phyloP scores from a whole-genome alignment of 495 filamentous ascomycete species.

The Lasiosphaeris hirsuta region DNA sequence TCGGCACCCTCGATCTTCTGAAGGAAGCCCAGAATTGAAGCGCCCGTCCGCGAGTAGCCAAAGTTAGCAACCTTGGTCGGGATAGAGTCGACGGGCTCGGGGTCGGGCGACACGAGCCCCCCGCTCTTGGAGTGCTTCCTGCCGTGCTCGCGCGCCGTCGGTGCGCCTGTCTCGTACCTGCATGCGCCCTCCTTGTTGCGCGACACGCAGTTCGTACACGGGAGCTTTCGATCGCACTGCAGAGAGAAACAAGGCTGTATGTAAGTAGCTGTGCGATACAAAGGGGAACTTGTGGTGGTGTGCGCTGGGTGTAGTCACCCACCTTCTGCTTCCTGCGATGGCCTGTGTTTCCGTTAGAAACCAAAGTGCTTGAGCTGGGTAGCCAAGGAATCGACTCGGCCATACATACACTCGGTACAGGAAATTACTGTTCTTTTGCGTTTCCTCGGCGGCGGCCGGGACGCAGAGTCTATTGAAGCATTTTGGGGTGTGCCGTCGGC shows the following conservation, averaged over 20 bases:
- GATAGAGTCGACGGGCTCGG: conserved; percentile 2
- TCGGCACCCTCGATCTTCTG: conserved; percentile 44
- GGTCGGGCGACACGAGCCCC: not conserved
- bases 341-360: not conserved
- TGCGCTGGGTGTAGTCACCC: no score
- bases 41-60: conserved; percentile 46
- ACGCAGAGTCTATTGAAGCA: not conserved
- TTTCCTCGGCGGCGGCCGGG: not conserved
- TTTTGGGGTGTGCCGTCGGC: not conserved
- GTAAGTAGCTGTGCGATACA: not conserved
- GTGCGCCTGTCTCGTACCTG: conserved; percentile 50
- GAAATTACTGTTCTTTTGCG: conserved; percentile 5
- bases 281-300: not conserved
- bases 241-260: not conserved
- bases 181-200: conserved; percentile 48
- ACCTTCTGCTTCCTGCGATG: conserved; percentile 8
- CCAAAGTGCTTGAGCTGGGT: not conserved
- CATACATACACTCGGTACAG: conserved; percentile 3
- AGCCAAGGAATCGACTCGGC: not conserved
- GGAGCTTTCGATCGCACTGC: conserved; percentile 58
- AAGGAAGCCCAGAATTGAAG: conserved; percentile 48
- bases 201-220: conserved; percentile 59
- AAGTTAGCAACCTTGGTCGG: conserved; percentile 39
- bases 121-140: conserved; percentile 15
- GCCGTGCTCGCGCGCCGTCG: conserved; percentile 36